Base-by-base conservation (phyloP, 148 eudicot species). In the Agrostemma githago region DNA sequence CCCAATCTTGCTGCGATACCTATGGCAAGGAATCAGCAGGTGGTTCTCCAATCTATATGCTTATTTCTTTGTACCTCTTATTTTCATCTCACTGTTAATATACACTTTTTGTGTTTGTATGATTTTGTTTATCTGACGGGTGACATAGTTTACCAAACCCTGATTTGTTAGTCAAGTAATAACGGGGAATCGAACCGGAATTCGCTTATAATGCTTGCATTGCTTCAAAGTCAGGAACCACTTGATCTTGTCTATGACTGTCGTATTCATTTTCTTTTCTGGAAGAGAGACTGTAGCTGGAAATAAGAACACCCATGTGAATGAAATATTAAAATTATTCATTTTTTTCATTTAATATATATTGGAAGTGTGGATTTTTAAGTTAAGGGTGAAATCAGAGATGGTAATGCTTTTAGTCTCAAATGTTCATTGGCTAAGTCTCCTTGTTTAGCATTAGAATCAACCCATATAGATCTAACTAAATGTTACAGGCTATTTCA, bases 1-100 rank as follows among this genome's bases (percentile, higher is more conserved):
- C 93, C 97, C 37, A 92, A 87, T 85, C 92, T 88, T 77, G 97
- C 97, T 40, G 80, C 86, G 10, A 73, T 92, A 73, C 98, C 97
- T 41, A 76, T 79, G 81, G 74, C 84, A 21, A 86, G 88, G 78
- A 89, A 86, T 82, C 96, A 84, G 73, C 96, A 89, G 94, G 99
- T 86, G 84, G 84, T 70, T 76, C 77, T 82, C 17, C 58, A 3
- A 9, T 53, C 51, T 72, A 7, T 40, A 1, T 38, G 3, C 21
- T 11, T 38, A 26, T 39, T 71, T 61, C 56, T 62, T 46, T 42
- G 19, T 58, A 51, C 39, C 38, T 20, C 15, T 4, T 68, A 48
- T 48, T 58, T 72, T 48, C 51, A 53, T 66, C 2, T 17, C 58
- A 34, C 59, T 66, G 53, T 20, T 6, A 26, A 11, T 51, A 11